A percentile compares a stretch with the other conserved stretches of the same genome.
Conservation (phyloP, 1,284 basidiomycete species). For the Naganishia liquefaciens region DNA sequence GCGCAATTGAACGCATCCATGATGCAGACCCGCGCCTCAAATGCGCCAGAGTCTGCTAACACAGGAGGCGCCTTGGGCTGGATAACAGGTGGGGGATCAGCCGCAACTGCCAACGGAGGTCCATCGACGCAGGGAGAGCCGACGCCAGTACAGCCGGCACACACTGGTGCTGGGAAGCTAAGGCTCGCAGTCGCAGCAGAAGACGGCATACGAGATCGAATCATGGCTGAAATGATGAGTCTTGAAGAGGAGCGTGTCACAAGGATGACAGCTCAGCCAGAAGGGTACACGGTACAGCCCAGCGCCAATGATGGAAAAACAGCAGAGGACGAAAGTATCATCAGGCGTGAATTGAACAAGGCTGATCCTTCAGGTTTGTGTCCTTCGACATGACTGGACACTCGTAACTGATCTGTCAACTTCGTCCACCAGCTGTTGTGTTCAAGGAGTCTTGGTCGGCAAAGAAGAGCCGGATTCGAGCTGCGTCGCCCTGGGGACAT, state of each 20-base stretch:
- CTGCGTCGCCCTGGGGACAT: slow-evolving; percentile 92
- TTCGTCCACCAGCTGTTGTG: slow-evolving; percentile 61
- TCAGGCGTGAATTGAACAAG: slow-evolving; percentile 89
- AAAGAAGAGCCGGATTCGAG: slow-evolving; percentile 93
- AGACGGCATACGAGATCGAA: slow-evolving; percentile 84
- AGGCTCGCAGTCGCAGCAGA: slow-evolving; percentile 77
- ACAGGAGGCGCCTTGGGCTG: slow-evolving; percentile 58
- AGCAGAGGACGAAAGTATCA: slow-evolving; percentile 85
- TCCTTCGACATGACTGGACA: too few species aligned
- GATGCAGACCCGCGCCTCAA: slow-evolving; percentile 55
- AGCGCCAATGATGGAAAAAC: slow-evolving; percentile 58
- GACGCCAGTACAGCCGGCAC: slow-evolving; percentile 21
- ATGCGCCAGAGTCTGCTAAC: slow-evolving; percentile 12
- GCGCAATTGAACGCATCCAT: slow-evolving; percentile 89
- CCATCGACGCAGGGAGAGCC: slow-evolving; percentile 14
- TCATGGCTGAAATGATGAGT: slow-evolving; percentile 98
- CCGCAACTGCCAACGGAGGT: slow-evolving; percentile 23
- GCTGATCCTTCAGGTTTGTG: slow-evolving; percentile 83
- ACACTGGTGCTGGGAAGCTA: slow-evolving; percentile 58
- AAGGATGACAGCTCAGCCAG: slow-evolving; percentile 77
- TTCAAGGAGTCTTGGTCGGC: slow-evolving; percentile 93
- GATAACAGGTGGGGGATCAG: slow-evolving; percentile 55
- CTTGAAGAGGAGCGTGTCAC: slow-evolving; percentile 96
- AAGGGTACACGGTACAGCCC: slow-evolving; percentile 62
- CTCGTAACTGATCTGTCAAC: not conserved